Base-by-base conservation (phyloP, 371 early-diverging fungal species). In the Syncephalis plumigaleata region DNA sequence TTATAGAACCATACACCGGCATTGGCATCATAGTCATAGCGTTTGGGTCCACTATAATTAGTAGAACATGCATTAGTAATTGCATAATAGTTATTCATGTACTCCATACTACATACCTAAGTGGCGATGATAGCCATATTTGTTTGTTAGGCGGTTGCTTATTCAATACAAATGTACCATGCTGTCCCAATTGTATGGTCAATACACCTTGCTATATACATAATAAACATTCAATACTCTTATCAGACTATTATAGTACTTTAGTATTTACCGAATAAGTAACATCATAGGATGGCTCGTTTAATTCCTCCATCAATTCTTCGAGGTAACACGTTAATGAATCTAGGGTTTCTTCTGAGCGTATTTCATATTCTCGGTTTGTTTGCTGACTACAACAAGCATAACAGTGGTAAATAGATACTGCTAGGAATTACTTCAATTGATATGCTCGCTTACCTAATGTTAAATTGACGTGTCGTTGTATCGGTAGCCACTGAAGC, bases 61-160 rank as follows among this genome's bases (percentile, higher is more conserved):
- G 17, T 36, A 36, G 27, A 49, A 37, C 24, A 16, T 26, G 24
- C n/a, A 17, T 31, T 22, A 45, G 1, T 24, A 36, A 23, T 31
- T 21, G 37, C 9, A 44, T 17, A 20, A n/a, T 31, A 22, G 23
- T 18, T 24, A 13, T 27, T 11, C 11, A 11, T 31, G 31, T n/a
- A n/a, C n/a, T 31, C 31, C 11, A 7, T 31, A 7, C 31, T 31
- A 31, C 17, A 25, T 47, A 71, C 75, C 75, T 82, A 24, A 81
- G 55, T 3, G 99, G 99, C 5, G 97, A 96, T 13, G 97, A 96
- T 7, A 91, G 65, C 99, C 99, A 98, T 17, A 98, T 87, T 64
- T 98, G 98, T 58, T 79, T 79, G 70, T 94, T 94, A 1, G 98
- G 90, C 20, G 98, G 97, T 63, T 98, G 99, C 60, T 94, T 97